These are phyloP conservation scores for Phytopythium helicoides DNA, from an alignment of 352 stramenopile species.

Conservation along the genomic window DNA sequence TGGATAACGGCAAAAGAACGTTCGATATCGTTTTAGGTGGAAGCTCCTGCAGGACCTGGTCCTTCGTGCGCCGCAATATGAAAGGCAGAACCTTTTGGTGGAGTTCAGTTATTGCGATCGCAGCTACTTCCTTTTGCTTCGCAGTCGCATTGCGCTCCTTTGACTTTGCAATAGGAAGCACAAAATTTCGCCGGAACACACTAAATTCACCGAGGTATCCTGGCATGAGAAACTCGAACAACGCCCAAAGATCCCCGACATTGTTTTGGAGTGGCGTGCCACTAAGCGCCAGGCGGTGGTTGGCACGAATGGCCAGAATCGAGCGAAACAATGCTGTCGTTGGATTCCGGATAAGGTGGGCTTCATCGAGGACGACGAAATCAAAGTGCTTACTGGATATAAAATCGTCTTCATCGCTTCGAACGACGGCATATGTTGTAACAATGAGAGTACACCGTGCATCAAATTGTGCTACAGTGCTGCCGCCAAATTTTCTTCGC, in stretches of 20 bases:
- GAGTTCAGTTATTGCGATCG: constrained; percentile 89
- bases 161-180: constrained; percentile 58
- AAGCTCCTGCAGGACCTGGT: constrained; percentile 94
- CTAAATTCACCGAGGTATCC: constrained; percentile 93
- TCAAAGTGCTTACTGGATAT: constrained; percentile 59
- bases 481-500: constrained; percentile 3
- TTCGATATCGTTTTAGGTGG: constrained; percentile 97
- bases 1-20: constrained; percentile 87
- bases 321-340: constrained; percentile 87
- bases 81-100: constrained; percentile 97
- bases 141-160: constrained; percentile 56
- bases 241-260: constrained; percentile 95
- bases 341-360: constrained; percentile 96
- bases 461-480: not conserved
- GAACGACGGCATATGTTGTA: constrained; percentile 87
- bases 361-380: constrained; percentile 96
- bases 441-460: constrained; percentile 35
- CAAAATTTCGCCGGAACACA: constrained; percentile 58
- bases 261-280: constrained; percentile 98
- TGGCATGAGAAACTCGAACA: constrained; percentile 98
- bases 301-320: constrained; percentile 69
- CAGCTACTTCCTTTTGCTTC: constrained; percentile 74
- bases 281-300: constrained; percentile 93
- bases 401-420: constrained; percentile 69
- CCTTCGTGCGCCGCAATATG: constrained; percentile 96